A percentile compares a stretch with the other conserved stretches of the same genome.
Conservation (phyloP, 768 basidiomycete species). For the Xerocomus brunneocitrinus region DNA sequence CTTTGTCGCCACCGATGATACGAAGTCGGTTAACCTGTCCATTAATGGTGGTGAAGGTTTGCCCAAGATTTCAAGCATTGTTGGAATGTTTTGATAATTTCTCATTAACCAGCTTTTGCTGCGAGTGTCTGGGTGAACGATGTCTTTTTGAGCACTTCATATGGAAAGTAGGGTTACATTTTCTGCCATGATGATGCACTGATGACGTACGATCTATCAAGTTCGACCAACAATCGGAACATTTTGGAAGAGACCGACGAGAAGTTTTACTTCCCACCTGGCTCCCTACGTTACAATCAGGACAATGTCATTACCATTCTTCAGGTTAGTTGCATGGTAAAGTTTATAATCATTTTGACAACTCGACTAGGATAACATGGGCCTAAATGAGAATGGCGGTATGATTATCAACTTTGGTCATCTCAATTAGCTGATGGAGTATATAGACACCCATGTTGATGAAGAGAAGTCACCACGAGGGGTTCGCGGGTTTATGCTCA, state of each 20-base stretch:
- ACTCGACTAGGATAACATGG: slow-evolving; percentile 66
- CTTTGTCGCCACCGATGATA: slow-evolving; percentile 57
- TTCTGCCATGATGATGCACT: neutral
- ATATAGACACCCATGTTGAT: slow-evolving; percentile 38
- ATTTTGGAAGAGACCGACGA: slow-evolving; percentile 66
- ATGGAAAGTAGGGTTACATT: slow-evolving; percentile 55
- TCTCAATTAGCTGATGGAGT: neutral
- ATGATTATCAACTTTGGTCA: slow-evolving; percentile 9
- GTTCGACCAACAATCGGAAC: slow-evolving; percentile 62
- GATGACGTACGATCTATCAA: neutral
- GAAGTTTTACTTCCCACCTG: slow-evolving; percentile 56
- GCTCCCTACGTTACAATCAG: slow-evolving; percentile 43
- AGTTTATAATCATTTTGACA: neutral
- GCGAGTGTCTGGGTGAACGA: slow-evolving; percentile 80
- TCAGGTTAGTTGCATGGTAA: slow-evolving; percentile 43
- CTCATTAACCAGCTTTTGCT: slow-evolving; percentile 51
- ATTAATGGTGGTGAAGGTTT: slow-evolving; percentile 78
- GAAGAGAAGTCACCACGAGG: slow-evolving; percentile 72
- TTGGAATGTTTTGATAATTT: neutral
- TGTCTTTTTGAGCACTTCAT: slow-evolving; percentile 65
- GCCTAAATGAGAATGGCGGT: slow-evolving; percentile 62
- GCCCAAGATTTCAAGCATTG: slow-evolving; percentile 1
- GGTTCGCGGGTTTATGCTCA: slow-evolving; percentile 70
- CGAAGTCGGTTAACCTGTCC: slow-evolving; percentile 64
- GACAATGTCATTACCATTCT: slow-evolving; percentile 79